Conservation (phyloP, 106 monocot species). For the Platanthera guangdongensis region DNA sequence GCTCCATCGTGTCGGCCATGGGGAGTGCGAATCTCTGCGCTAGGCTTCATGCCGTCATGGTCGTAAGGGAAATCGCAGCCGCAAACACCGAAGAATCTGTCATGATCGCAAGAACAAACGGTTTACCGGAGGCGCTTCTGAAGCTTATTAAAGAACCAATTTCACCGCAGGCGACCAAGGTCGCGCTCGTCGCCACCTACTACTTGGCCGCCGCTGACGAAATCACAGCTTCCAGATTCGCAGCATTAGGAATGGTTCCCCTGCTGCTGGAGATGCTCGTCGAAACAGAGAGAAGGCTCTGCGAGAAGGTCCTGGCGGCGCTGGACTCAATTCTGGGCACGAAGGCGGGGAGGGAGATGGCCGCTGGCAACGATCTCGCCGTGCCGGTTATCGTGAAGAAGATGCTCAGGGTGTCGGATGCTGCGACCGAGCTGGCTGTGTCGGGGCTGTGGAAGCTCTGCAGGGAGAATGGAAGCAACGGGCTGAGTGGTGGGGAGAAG, state of each 20-base stretch:
- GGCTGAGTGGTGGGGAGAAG: neutral
- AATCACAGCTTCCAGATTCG: slow-evolving; percentile 14
- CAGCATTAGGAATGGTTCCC: slow-evolving; percentile 26
- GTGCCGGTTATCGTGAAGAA: slow-evolving; percentile 41
- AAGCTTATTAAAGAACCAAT: slow-evolving; percentile 29
- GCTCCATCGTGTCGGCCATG: slow-evolving; percentile 21
- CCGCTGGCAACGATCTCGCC: slow-evolving; percentile 32
- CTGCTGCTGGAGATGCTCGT: slow-evolving; percentile 51
- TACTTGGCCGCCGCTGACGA: slow-evolving; percentile 15
- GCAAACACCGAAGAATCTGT: neutral
- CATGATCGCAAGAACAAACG: slow-evolving; percentile 9
- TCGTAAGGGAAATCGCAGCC: slow-evolving; percentile 25
- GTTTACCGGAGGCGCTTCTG: slow-evolving; percentile 18
- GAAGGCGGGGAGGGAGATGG: slow-evolving; percentile 31
- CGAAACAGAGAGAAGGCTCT: slow-evolving; percentile 43
- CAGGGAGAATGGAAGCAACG: neutral
- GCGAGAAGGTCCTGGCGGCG: slow-evolving; percentile 52
- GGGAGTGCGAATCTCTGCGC: slow-evolving; percentile 17
- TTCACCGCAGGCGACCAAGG: slow-evolving; percentile 37
- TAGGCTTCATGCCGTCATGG: slow-evolving; percentile 22
- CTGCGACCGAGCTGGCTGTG: slow-evolving; percentile 12
- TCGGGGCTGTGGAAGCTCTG: slow-evolving; percentile 14
- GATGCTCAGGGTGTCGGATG: slow-evolving; percentile 2
- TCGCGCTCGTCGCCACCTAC: slow-evolving; percentile 24
- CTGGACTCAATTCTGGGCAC: slow-evolving; percentile 35